Evolutionary conservation across 140 eudicot genomes (phyloP).

Genomic region (Senecio squalidus): DNA sequence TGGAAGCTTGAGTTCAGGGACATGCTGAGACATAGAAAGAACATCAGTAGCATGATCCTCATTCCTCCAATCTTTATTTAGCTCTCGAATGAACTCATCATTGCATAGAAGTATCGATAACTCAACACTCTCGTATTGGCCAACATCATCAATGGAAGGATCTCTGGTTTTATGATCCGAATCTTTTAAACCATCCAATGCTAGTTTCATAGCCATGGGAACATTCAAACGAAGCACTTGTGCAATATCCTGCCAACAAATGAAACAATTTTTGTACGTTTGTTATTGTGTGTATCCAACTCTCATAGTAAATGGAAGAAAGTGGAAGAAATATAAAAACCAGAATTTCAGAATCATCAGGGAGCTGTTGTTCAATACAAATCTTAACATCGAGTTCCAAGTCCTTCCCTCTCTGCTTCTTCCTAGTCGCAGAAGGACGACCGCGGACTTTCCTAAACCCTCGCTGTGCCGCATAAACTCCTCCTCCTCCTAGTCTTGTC

Average conservation of each 20-base stretch:
- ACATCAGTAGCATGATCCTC: constrained; percentile 93
- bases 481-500: constrained; percentile 35
- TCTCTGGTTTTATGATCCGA: constrained; percentile 72
- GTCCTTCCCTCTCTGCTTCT: constrained; percentile 52
- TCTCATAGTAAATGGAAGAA: too few species aligned
- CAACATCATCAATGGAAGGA: constrained; percentile 60
- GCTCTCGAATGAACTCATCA: constrained; percentile 71
- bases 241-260: constrained; percentile 67
- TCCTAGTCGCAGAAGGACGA: constrained; percentile 25
- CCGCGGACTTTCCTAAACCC: constrained; percentile 50
- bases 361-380: constrained; percentile 73
- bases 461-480: constrained; percentile 31
- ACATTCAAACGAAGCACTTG: constrained; percentile 80
- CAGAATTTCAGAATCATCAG: constrained; percentile 82
- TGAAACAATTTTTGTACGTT: too few species aligned
- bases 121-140: constrained; percentile 69
- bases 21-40: constrained; percentile 97
- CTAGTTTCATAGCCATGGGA: constrained; percentile 86
- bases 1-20: constrained; percentile 89
- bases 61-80: constrained; percentile 93
- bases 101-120: constrained; percentile 83
- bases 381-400: constrained; percentile 78
- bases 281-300: too few species aligned
- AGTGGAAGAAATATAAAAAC: constrained; percentile 25
- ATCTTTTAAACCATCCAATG: constrained; percentile 69